Percentiles rank a stretch among this genome's conserved stretches.
phyloP scores from a whole-genome alignment of 2,329 filamentous ascomycete species.

The Colletotrichum sp. region DNA sequence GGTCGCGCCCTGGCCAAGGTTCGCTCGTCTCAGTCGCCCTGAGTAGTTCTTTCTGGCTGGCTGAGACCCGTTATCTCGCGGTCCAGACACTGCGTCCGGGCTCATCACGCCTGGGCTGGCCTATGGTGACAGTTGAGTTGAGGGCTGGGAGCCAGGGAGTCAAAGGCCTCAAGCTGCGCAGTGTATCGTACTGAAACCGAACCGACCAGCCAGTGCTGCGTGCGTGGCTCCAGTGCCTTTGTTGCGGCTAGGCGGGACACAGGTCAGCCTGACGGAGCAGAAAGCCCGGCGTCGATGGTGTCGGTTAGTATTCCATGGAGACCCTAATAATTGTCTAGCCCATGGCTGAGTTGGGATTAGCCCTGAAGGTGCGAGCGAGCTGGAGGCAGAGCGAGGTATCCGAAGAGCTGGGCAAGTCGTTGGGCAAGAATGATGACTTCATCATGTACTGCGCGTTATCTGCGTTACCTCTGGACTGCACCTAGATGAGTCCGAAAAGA shows the following conservation, averaged over 20 bases:
- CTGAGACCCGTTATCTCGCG: not conserved
- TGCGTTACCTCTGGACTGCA: not conserved
- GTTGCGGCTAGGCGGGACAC: not conserved
- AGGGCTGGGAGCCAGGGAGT: not conserved
- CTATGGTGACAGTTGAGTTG: not conserved
- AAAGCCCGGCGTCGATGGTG: not conserved
- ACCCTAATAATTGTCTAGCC: conserved; percentile 14
- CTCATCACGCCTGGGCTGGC: not conserved
- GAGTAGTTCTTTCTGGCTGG: not conserved
- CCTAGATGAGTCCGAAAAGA: not conserved
- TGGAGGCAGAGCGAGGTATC: not conserved
- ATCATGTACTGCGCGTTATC: not conserved
- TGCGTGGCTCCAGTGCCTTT: conserved; percentile 11
- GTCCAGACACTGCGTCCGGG: not conserved
- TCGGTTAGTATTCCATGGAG: not conserved
- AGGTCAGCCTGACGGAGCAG: not conserved
- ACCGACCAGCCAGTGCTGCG: not conserved
- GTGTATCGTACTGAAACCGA: not conserved
- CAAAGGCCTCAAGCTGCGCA: not conserved
- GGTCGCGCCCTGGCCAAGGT: not conserved
- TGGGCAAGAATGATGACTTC: not conserved
- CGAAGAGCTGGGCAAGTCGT: not conserved
- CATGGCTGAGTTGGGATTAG: not conserved
- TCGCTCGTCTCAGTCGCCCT: not conserved
- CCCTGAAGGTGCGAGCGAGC: not conserved